phyloP scores from a whole-genome alignment of 306 rosid genomes.

The Rubus idaeus region DNA sequence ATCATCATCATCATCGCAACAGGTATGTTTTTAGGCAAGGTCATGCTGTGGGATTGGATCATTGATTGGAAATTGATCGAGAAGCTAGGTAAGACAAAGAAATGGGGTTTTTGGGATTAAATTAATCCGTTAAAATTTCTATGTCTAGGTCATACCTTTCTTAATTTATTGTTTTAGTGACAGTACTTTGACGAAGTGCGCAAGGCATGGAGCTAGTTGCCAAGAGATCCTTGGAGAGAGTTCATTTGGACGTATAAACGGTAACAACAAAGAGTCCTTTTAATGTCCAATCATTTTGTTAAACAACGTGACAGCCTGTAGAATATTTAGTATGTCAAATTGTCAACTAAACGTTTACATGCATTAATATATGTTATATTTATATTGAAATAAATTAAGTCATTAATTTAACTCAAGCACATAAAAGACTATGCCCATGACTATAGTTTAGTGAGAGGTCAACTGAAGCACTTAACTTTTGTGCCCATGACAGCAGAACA shows the following conservation, averaged over 20 bases:
- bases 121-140: neutral
- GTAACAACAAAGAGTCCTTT: neutral
- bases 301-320: slow-evolving; percentile 10
- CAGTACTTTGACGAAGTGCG: slow-evolving; percentile 2
- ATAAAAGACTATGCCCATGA: too few species aligned
- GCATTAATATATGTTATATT: too few species aligned
- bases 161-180: neutral
- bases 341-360: too few species aligned
- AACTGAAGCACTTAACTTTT: too few species aligned
- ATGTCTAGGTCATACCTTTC: neutral
- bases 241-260: neutral
- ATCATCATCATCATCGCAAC: neutral
- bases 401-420: too few species aligned
- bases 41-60: slow-evolving; percentile 32
- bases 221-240: neutral
- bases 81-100: slow-evolving; percentile 25
- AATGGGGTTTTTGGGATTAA: slow-evolving; percentile 13
- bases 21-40: slow-evolving; percentile 4
- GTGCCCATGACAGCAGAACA: too few species aligned
- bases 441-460: too few species aligned
- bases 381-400: too few species aligned
- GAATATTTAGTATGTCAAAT: too few species aligned
- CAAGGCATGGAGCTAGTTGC: neutral
- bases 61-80: neutral
- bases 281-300: neutral